Evolutionary conservation across 192 early-diverging fungal genomes (phyloP).

Genomic region (Podila epigama): DNA sequence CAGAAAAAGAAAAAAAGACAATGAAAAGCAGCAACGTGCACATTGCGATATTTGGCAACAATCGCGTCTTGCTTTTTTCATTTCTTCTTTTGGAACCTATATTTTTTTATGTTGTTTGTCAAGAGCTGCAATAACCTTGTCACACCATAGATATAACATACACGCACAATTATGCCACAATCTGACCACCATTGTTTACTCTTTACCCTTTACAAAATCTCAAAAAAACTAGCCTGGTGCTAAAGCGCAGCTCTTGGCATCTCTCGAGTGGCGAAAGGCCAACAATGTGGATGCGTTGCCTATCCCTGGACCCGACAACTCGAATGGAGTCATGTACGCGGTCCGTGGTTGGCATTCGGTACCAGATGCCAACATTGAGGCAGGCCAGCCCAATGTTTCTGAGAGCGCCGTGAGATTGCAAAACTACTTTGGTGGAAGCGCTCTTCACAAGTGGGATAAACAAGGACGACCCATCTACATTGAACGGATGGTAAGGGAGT

Average conservation of each 20-base stretch:
- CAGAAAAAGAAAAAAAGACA: no score
- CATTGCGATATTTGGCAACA: no score
- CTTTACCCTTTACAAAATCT: not conserved
- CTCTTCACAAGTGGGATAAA: conserved; percentile 90
- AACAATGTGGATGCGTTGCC: conserved; percentile 66
- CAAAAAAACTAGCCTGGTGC: conserved; percentile 59
- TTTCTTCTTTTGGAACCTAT: no score
- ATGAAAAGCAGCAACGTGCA: no score
- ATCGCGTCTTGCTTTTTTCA: no score
- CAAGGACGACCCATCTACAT: conserved; percentile 91
- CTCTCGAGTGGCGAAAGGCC: conserved; percentile 67
- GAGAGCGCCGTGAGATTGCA: conserved; percentile 70
- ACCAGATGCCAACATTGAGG: conserved; percentile 69
- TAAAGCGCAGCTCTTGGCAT: conserved; percentile 63
- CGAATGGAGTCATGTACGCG: conserved; percentile 67
- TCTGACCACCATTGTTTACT: not conserved
- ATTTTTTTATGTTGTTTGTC: no score
- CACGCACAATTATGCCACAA: not conserved
- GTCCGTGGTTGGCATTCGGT: conserved; percentile 70
- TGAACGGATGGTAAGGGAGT: conserved; percentile 78
- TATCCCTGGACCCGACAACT: conserved; percentile 63
- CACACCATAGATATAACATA: no score
- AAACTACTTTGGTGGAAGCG: conserved; percentile 72
- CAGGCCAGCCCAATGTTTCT: conserved; percentile 59
- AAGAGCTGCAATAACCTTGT: no score